A percentile compares a stretch with the other conserved stretches of the same genome.
phyloP scores from a whole-genome alignment of 768 basidiomycete species.

The Mycena galopus region DNA sequence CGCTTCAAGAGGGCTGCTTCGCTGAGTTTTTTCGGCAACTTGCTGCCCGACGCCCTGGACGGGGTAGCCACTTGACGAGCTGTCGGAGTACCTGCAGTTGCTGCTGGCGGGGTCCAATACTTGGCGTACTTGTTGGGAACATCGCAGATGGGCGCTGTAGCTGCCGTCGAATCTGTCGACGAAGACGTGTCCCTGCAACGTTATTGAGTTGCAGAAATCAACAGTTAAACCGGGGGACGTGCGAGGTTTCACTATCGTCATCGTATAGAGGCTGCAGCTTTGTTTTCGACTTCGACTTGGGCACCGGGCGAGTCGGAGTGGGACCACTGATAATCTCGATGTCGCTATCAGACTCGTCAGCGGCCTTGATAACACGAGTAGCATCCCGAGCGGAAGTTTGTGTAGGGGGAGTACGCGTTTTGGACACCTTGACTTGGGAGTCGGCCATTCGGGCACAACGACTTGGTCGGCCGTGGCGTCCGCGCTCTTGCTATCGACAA shows the following conservation, averaged over 20 bases:
- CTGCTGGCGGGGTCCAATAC: conserved; percentile 8
- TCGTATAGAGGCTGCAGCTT: conserved; percentile 43
- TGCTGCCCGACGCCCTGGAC: neutral
- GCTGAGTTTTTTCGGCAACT: neutral
- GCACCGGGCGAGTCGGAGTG: conserved; percentile 12
- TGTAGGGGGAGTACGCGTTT: neutral
- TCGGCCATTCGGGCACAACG: neutral
- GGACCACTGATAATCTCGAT: conserved; percentile 41
- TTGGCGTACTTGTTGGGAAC: conserved; percentile 8
- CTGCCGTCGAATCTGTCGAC: conserved; percentile 6
- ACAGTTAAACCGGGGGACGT: neutral
- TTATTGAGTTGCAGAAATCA: neutral
- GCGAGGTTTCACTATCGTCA: conserved; percentile 43
- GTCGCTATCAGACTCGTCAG: conserved; percentile 41
- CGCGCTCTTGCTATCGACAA: conserved; percentile 1
- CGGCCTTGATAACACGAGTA: conserved; percentile 47
- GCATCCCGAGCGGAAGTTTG: neutral
- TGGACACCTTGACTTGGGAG: conserved; percentile 13
- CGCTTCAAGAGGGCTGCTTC: neutral
- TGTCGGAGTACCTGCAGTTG: neutral
- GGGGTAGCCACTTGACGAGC: neutral
- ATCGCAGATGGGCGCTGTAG: neutral
- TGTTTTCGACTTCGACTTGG: conserved; percentile 1
- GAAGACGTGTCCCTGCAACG: conserved; percentile 4
- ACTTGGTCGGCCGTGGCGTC: conserved; percentile 5